Base-by-base conservation (phyloP, 2,329 filamentous ascomycete genomes). In the Ophiosphaerella korrae region DNA sequence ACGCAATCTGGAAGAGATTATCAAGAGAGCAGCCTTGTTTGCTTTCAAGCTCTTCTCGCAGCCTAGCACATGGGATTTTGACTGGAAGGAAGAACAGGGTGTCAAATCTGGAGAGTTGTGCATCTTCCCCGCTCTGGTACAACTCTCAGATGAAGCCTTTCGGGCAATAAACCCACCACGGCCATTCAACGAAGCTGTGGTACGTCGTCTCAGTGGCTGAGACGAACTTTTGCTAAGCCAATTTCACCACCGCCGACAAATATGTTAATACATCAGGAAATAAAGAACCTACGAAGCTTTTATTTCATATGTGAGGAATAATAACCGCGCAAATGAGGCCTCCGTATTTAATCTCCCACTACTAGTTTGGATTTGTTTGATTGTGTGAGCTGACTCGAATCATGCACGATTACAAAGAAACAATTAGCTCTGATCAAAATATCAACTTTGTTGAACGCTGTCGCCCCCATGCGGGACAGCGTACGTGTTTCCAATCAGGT, bases 1-100 rank as follows among this genome's bases (percentile, higher is more conserved):
- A 13, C 55, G 52, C 2, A 74, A 75, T 39, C 47, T 75, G 7
- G 66, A 71, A 14, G 68, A 71, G 46, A 63, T 75, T 1, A 45
- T 73, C n/a, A 71, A 70, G 41, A 63, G 69, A 4, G 64, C 65
- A 2, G 70, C 70, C 1, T 52, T 55, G 2, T 71, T 72, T 40
- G 70, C 68, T n/a, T 73, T 68, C 40, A 62, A 66, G 1, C 50
- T 74, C 3, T 74, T 75, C 48, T 69, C 67, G 7, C 71, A 75
- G 49, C 71, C 67, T 1, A 67, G 62, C 24, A 49, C 55, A 7
- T 75, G 63, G 63, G 50, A 59, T 5, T 72, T 74, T 21, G 70
- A 73, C 26, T 74, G 71, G 70, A 57, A 66, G 29, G 57, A 60
- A 33, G 54, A 61, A 3, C 46, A 61, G 9, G 48, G 43, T 16